phyloP scores from a whole-genome alignment of 192 early-diverging fungal species.

The Linnemannia hyalina region DNA sequence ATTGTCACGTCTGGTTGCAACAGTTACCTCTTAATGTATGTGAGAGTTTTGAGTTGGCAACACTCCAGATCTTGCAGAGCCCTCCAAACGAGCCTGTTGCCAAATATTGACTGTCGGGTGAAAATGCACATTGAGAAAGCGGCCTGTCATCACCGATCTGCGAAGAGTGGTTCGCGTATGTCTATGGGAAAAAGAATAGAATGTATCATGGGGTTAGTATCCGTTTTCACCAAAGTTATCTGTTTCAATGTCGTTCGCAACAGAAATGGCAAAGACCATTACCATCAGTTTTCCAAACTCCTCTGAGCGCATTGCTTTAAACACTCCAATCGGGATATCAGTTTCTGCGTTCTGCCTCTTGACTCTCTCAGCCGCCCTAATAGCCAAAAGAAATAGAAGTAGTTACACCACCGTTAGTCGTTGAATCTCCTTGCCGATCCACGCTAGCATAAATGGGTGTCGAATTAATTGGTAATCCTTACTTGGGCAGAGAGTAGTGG shows the following conservation, averaged over 20 bases:
- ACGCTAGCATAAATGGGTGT: background rate
- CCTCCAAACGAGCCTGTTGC: conserved; percentile 92
- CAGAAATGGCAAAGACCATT: background rate
- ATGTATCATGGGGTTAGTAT: background rate
- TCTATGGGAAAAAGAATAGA: conserved; percentile 21
- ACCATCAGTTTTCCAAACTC: conserved; percentile 80
- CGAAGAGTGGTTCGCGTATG: conserved; percentile 78
- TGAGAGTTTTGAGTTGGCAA: conserved; percentile 78
- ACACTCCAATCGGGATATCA: conserved; percentile 70
- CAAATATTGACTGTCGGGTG: conserved; percentile 82
- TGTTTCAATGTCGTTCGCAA: no score
- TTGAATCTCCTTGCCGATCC: background rate
- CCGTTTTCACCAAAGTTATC: no score
- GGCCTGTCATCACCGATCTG: conserved; percentile 94
- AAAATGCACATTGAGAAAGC: conserved; percentile 79
- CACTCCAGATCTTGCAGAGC: conserved; percentile 86
- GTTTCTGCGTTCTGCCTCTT: conserved; percentile 76
- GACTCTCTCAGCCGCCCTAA: conserved; percentile 76
- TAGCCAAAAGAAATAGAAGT: background rate
- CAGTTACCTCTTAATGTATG: conserved; percentile 63
- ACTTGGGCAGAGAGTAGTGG: conserved; percentile 78
- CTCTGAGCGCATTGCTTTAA: conserved; percentile 82
- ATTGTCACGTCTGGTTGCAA: conserved; percentile 17
- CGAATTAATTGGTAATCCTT: conserved; percentile 3
- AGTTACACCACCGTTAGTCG: background rate